A percentile compares a stretch with the other conserved stretches of the same genome.
Conservation (phyloP, 2,329 filamentous ascomycete genomes). For the Cercospora sp. region DNA sequence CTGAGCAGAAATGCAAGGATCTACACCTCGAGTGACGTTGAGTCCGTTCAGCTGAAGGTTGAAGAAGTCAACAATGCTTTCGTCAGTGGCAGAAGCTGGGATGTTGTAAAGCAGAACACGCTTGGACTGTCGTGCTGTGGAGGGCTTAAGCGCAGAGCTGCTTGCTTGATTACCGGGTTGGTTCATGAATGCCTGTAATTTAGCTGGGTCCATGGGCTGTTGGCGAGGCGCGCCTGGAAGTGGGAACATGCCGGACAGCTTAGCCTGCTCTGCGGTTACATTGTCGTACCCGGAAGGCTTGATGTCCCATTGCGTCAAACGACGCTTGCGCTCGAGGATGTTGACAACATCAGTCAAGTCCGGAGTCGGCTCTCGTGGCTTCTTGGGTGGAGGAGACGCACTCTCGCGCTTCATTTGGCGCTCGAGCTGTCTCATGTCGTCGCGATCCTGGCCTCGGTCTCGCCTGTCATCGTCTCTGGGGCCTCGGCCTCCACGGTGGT, state of each 20-base stretch:
- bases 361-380: constrained; percentile 92
- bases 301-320: constrained; percentile 98
- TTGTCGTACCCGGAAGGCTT: constrained; percentile 98
- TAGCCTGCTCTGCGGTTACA: constrained; percentile 96
- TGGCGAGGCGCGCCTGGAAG: constrained; percentile 92
- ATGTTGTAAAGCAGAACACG: constrained; percentile 86
- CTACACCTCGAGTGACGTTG: constrained; percentile 79
- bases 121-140: constrained; percentile 91
- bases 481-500: constrained; percentile 37
- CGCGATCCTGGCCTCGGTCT: constrained; percentile 41
- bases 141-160: constrained; percentile 81
- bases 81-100: constrained; percentile 70
- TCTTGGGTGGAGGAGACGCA: constrained; percentile 76
- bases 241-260: constrained; percentile 98
- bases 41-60: constrained; percentile 96
- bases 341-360: constrained; percentile 86
- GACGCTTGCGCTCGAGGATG: constrained; percentile 81
- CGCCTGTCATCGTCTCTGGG: constrained; percentile 40
- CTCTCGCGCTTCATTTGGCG: constrained; percentile 58
- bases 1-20: constrained; percentile 83
- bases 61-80: constrained; percentile 79
- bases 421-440: constrained; percentile 40
- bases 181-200: constrained; percentile 93
- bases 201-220: constrained; percentile 91
- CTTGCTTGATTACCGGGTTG: constrained; percentile 72